Percentiles rank a stretch among this genome's conserved stretches.
These are phyloP conservation scores for Anacardium occidentale DNA, from an alignment of 345 rosid genomes.

Conservation along the genomic window DNA sequence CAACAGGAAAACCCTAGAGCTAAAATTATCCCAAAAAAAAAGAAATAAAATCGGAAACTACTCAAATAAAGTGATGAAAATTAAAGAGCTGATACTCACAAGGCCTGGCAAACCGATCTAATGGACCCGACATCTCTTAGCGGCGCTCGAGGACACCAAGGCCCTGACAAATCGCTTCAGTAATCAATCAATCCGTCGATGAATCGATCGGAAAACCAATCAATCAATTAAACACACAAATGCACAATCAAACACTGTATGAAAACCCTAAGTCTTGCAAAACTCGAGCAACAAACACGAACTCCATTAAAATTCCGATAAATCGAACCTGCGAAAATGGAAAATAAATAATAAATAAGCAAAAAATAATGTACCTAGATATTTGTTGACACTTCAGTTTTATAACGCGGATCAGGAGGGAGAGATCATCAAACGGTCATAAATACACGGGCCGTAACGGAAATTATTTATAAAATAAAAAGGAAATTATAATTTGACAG, in stretches of 20 bases:
- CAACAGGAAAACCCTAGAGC: constrained; percentile 34
- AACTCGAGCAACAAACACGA: constrained; percentile 4
- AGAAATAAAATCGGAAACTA: background rate
- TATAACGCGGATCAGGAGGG: constrained; percentile 32
- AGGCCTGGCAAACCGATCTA: constrained; percentile 93
- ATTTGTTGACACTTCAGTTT: background rate
- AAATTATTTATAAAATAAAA: background rate
- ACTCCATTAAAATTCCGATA: constrained; percentile 11
- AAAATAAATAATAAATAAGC: background rate
- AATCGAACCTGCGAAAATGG: background rate
- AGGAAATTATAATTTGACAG: constrained; percentile 10
- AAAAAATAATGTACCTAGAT: constrained; percentile 3
- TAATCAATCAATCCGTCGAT: background rate
- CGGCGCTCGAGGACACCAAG: constrained; percentile 15
- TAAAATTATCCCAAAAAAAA: background rate
- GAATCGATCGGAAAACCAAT: background rate
- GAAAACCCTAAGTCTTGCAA: constrained; percentile 23
- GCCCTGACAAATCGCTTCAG: background rate
- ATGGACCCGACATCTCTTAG: constrained; percentile 80
- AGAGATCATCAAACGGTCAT: constrained; percentile 53
- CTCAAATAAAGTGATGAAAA: background rate
- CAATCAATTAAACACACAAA: constrained; percentile 28
- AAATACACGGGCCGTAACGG: constrained; percentile 26
- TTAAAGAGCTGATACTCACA: constrained; percentile 51
- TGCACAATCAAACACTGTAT: constrained; percentile 21